A percentile compares a stretch with the other conserved stretches of the same genome.
Evolutionary conservation across 805 yeast genomes (phyloP).

Genomic region (Yamadazyma laniorum): DNA sequence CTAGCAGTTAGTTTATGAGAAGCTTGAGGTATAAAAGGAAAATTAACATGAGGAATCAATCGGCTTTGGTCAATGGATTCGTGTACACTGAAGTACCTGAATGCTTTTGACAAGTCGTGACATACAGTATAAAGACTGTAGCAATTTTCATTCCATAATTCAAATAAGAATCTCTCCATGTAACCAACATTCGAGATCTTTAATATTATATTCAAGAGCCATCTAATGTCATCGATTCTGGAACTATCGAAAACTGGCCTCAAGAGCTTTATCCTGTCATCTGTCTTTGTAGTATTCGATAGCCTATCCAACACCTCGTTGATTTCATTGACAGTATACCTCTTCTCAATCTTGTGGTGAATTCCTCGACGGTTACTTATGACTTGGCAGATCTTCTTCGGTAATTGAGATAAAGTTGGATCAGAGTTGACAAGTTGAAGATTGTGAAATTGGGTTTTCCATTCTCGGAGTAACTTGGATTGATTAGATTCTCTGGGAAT

Average conservation of each 20-base stretch:
- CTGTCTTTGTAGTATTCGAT: constrained; percentile 19
- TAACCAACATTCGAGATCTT: constrained; percentile 59
- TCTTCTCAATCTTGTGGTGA: constrained; percentile 23
- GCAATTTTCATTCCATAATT: constrained; percentile 80
- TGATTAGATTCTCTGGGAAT: constrained; percentile 63
- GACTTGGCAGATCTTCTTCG: constrained; percentile 50
- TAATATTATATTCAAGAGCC: constrained; percentile 66
- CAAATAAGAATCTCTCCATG: constrained; percentile 57
- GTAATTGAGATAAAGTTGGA: constrained; percentile 35
- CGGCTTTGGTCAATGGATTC: constrained; percentile 48
- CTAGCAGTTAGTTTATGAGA: constrained; percentile 54
- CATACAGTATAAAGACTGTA: constrained; percentile 61
- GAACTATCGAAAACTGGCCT: constrained; percentile 50
- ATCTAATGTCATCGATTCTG: constrained; percentile 62
- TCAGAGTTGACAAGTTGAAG: constrained; percentile 21
- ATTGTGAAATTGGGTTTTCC: constrained; percentile 35
- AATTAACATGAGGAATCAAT: constrained; percentile 42
- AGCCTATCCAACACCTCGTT: constrained; percentile 31
- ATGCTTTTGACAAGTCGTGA: constrained; percentile 58
- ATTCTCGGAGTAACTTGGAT: constrained; percentile 39
- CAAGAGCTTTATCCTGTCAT: constrained; percentile 45
- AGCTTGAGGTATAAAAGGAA: constrained; percentile 75
- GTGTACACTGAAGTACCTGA: constrained; percentile 31
- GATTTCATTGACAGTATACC: constrained; percentile 27
- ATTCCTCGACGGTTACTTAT: constrained; percentile 53